Evolutionary conservation across 805 yeast species (phyloP).

Genomic region (Myxozyma kluyveri): DNA sequence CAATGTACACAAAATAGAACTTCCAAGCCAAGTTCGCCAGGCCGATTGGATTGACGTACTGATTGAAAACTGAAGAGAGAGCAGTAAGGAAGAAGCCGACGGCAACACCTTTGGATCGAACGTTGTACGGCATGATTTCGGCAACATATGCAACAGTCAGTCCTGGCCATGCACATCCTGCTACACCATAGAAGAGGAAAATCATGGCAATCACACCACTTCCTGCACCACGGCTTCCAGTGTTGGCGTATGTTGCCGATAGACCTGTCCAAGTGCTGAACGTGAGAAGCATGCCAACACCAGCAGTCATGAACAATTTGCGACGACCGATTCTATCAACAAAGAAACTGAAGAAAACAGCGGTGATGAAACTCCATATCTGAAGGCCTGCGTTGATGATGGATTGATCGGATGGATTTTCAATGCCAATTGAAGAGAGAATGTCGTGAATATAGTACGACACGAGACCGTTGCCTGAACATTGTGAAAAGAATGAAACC

Average conservation of each 20-base stretch:
- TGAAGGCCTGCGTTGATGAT: conserved; percentile 50
- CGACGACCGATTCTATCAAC: conserved; percentile 34
- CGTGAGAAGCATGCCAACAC: conserved; percentile 41
- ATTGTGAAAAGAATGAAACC: conserved; percentile 44
- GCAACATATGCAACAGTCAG: conserved; percentile 40
- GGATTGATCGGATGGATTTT: conserved; percentile 36
- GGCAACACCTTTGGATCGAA: conserved; percentile 43
- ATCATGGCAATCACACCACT: conserved; percentile 52
- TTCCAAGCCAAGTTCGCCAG: conserved; percentile 45
- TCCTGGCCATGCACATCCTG: conserved; percentile 38
- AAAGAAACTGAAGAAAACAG: conserved; percentile 35
- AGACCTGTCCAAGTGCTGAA: conserved; percentile 48
- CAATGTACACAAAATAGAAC: conserved; percentile 47
- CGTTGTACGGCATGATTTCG: conserved; percentile 28
- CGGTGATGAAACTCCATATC: conserved; percentile 38
- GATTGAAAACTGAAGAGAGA: conserved; percentile 28
- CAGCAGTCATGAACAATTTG: conserved; percentile 34
- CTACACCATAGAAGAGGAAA: conserved; percentile 40
- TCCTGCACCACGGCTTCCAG: conserved; percentile 43
- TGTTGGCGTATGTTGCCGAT: conserved; percentile 48
- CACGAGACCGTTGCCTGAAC: conserved; percentile 53
- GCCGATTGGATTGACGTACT: conserved; percentile 42
- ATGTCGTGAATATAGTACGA: conserved; percentile 52
- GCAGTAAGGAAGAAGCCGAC: conserved; percentile 10
- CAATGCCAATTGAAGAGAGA: conserved; percentile 52